phyloP scores from a whole-genome alignment of 768 basidiomycete genomes.

The Calocybe gangraenosa region DNA sequence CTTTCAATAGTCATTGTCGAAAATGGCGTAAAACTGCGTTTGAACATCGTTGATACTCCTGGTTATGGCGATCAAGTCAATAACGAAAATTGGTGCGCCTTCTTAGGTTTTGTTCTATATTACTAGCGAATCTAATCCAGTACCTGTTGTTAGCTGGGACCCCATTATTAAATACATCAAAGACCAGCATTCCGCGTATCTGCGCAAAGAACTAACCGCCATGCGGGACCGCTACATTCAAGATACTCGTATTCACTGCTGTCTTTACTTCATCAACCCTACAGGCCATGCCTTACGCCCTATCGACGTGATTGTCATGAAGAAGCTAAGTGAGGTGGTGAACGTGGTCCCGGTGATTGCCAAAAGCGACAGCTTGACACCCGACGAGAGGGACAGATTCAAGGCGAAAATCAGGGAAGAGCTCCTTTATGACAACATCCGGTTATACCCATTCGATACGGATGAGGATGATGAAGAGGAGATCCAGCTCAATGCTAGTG shows the following conservation, averaged over 20 bases:
- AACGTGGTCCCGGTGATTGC: slow-evolving; percentile 99
- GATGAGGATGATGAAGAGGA: slow-evolving; percentile 96
- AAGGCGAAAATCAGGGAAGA: slow-evolving; percentile 97
- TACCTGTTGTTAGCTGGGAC: slow-evolving; percentile 73
- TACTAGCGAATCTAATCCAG: slow-evolving; percentile 8
- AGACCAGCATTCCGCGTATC: slow-evolving; percentile 98
- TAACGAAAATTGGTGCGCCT: slow-evolving; percentile 91
- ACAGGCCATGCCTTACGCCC: slow-evolving; percentile 97
- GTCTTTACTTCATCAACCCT: slow-evolving; percentile 97
- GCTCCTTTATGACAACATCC: slow-evolving; percentile 86
- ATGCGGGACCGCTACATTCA: slow-evolving; percentile 98
- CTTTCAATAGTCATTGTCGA: slow-evolving; percentile 72
- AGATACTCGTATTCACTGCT: slow-evolving; percentile 98
- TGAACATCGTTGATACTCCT: slow-evolving; percentile 99
- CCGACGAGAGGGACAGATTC: slow-evolving; percentile 90
- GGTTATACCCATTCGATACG: slow-evolving; percentile 94
- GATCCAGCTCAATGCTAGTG: slow-evolving; percentile 80
- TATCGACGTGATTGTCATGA: slow-evolving; percentile 98
- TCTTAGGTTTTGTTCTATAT: slow-evolving; percentile 3
- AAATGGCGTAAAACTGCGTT: slow-evolving; percentile 88
- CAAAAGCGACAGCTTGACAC: slow-evolving; percentile 90
- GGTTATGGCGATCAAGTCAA: slow-evolving; percentile 98
- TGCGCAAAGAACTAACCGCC: slow-evolving; percentile 97
- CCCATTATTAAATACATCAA: slow-evolving; percentile 99
- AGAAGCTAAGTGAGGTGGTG: slow-evolving; percentile 97